Conservation (phyloP, 306 rosid genomes). For the Fragaria vesca region DNA sequence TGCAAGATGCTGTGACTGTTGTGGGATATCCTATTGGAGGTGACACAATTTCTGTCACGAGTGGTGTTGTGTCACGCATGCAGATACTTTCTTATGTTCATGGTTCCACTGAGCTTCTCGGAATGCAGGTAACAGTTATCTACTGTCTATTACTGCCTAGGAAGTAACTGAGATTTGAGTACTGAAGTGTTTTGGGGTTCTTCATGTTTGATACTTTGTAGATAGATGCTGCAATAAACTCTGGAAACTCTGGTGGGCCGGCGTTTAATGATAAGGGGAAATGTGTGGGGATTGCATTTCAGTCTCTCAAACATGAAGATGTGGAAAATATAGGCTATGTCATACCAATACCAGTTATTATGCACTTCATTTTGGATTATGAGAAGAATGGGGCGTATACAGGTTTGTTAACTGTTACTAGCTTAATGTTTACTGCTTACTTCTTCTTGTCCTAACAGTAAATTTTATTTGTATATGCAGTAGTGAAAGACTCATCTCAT, state of each 20-base stretch:
- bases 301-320: constrained; percentile 78
- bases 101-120: constrained; percentile 89
- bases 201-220: constrained; percentile 28
- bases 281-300: constrained; percentile 86
- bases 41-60: constrained; percentile 80
- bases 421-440: not conserved
- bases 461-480: not conserved
- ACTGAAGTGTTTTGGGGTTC: constrained; percentile 16
- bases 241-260: constrained; percentile 90
- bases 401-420: constrained; percentile 26
- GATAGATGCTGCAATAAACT: constrained; percentile 87
- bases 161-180: not conserved
- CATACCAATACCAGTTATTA: constrained; percentile 75
- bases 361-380: constrained; percentile 71
- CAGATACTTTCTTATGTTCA: constrained; percentile 80
- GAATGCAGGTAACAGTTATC: constrained; percentile 58
- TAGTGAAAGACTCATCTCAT: not conserved
- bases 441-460: not conserved
- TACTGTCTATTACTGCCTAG: not conserved
- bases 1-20: constrained; percentile 78
- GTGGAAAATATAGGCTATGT: constrained; percentile 78
- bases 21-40: constrained; percentile 90
- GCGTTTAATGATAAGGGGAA: constrained; percentile 71
- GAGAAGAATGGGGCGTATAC: constrained; percentile 75
- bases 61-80: constrained; percentile 82